phyloP scores from a whole-genome alignment of 2,329 filamentous ascomycete genomes.

The Cladosporium phlei region DNA sequence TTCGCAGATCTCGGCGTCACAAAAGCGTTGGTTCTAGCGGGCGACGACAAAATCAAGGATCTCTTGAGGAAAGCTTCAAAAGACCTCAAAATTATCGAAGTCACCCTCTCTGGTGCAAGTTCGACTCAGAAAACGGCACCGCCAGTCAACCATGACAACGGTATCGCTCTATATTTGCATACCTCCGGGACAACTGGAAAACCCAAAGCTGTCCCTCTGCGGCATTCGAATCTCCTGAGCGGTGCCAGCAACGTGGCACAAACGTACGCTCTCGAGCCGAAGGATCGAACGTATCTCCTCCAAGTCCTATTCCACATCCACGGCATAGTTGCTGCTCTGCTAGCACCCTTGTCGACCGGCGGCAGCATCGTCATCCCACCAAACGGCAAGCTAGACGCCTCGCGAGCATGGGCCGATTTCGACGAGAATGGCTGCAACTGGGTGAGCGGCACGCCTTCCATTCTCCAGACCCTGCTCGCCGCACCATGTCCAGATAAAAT shows the following conservation, averaged over 20 bases:
- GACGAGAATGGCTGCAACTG: constrained; percentile 70
- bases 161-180: background rate
- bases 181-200: background rate
- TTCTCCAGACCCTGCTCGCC: constrained; percentile 77
- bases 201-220: background rate
- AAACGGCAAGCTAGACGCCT: background rate
- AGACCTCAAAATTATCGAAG: too few species aligned
- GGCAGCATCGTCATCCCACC: background rate
- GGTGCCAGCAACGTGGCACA: background rate
- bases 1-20: too few species aligned
- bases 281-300: background rate
- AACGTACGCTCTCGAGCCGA: background rate
- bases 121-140: too few species aligned
- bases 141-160: too few species aligned
- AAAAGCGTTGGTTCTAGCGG: too few species aligned
- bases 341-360: background rate
- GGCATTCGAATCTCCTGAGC: background rate
- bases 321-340: background rate
- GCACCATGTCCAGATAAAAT: constrained; percentile 53
- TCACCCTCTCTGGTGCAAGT: too few species aligned
- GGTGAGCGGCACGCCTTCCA: constrained; percentile 87
- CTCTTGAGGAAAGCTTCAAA: too few species aligned
- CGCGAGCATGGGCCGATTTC: constrained; percentile 73
- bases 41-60: too few species aligned
- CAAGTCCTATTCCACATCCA: background rate